Base-by-base conservation (phyloP, 805 yeast genomes). In the Candida sithepensis region DNA sequence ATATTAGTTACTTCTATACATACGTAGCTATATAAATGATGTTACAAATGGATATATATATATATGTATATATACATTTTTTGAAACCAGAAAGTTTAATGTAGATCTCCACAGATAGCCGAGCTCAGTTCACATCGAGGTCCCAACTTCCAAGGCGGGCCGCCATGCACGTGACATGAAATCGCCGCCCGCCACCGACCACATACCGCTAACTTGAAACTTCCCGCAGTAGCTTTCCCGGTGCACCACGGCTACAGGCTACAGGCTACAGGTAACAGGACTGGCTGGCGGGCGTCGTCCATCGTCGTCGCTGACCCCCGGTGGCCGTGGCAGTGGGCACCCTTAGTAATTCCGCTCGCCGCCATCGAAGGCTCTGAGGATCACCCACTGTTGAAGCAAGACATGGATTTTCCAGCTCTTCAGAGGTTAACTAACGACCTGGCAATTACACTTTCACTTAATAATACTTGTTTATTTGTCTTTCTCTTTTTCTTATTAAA, bases 281-380 rank as follows among this genome's bases (percentile, higher is more conserved):
- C n/a, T n/a, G n/a, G n/a, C n/a, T n/a, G n/a, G n/a, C n/a, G n/a
- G n/a, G n/a, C n/a, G n/a, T n/a, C n/a, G n/a, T n/a, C n/a, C n/a
- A n/a, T n/a, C n/a, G 16, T 7, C 14, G 36, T 12, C 21, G 5
- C 20, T 34, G 10, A 21, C 20, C 38, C 38, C 21, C 20, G 10
- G 38, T 16, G 20, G 38, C 20, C 38, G 19, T n/a, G n/a, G n/a
- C n/a, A n/a, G n/a, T n/a, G n/a, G n/a, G n/a, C 21, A 16, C 21
- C 7, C 38, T 34, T 34, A 34, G 38, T 34, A 34, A 34, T 34
- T 21, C 18, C 38, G 20, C 38, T 34, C 38, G 38, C 38, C 38
- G 38, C 38, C 38, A 34, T 34, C 38, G 38, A 34, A n/a, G 38
- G 9, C 12, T 8, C 38, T 5, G 16, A 30, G 34, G 34, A 30